phyloP scores from a whole-genome alignment of 2,329 filamentous ascomycete genomes.

The Talaromyces islandicus region DNA sequence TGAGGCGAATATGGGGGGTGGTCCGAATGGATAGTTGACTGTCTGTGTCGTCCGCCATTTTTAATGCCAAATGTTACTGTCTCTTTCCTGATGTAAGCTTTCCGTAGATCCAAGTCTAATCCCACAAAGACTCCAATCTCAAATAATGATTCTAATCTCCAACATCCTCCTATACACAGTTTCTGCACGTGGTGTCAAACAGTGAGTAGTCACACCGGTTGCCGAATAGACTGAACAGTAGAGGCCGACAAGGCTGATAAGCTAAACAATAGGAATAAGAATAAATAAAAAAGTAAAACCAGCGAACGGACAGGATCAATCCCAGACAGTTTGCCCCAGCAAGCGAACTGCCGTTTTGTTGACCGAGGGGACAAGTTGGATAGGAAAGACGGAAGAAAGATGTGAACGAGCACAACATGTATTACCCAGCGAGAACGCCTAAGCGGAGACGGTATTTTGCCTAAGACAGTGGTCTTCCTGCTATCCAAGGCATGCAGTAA shows the following conservation, averaged over 20 bases:
- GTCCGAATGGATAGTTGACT: constrained; percentile 11
- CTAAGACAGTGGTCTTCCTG: background rate
- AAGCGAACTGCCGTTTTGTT: background rate
- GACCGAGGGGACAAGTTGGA: background rate
- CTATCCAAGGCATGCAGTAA: constrained; percentile 3
- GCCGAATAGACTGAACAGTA: constrained; percentile 1
- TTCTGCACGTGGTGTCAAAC: background rate
- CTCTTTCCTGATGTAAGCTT: background rate
- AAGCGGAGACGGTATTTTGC: background rate
- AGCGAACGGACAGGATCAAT: constrained; percentile 10
- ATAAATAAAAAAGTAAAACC: background rate
- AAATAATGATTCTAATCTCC: background rate
- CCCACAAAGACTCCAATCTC: background rate
- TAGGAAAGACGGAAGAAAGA: background rate
- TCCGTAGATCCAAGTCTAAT: background rate
- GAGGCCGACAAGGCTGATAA: constrained; percentile 2
- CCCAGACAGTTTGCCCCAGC: background rate
- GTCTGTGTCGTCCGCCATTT: constrained; percentile 8
- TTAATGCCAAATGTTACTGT: background rate
- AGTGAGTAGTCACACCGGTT: background rate
- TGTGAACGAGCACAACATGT: background rate
- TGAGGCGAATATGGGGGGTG: constrained; percentile 58
- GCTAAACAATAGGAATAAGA: no score
- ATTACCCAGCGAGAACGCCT: background rate
- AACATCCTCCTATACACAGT: background rate